Evolutionary conservation across 192 early-diverging fungal genomes (phyloP).

Genomic region (Irineochytrium annulatum): DNA sequence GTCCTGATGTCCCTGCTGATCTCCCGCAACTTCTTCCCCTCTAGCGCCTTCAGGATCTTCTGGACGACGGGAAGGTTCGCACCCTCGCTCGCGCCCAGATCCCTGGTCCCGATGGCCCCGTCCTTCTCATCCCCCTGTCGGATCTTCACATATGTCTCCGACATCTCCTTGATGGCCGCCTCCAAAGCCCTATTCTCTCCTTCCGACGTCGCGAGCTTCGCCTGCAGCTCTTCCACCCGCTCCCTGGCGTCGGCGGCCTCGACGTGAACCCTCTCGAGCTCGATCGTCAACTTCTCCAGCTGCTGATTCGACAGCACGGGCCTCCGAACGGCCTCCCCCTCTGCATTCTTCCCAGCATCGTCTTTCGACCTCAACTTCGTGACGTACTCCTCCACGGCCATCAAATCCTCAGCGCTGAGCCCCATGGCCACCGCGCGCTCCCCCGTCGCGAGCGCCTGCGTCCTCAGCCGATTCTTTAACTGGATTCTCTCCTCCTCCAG

Average conservation of each 20-base stretch:
- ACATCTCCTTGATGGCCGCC: slow-evolving; percentile 42
- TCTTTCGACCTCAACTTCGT: slow-evolving; percentile 29
- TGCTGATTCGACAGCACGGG: slow-evolving; percentile 23
- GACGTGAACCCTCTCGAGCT: slow-evolving; percentile 42
- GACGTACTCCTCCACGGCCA: slow-evolving; percentile 48
- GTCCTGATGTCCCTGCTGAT: slow-evolving; percentile 11
- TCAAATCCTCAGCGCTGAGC: slow-evolving; percentile 40
- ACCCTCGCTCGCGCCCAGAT: too few relatives aligned
- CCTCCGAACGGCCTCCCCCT: slow-evolving; percentile 1
- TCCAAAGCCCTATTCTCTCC: slow-evolving; percentile 33
- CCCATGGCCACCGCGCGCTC: slow-evolving; percentile 44
- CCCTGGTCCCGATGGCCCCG: too few relatives aligned
- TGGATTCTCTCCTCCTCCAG: slow-evolving; percentile 51
- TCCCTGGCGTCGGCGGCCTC: slow-evolving; percentile 36
- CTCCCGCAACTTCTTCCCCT: slow-evolving; percentile 21
- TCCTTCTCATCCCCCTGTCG: background rate
- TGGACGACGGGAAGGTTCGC: slow-evolving; percentile 34
- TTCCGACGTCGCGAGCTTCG: background rate
- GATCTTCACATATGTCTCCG: slow-evolving; percentile 25
- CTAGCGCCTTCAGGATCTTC: slow-evolving; percentile 27
- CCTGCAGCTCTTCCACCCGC: slow-evolving; percentile 26
- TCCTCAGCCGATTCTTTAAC: slow-evolving; percentile 37
- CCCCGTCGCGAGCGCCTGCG: slow-evolving; percentile 40
- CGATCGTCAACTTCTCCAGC: slow-evolving; percentile 38
- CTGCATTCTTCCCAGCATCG: slow-evolving; percentile 7